These are phyloP conservation scores for Pyrenophora teres DNA, from an alignment of 2,329 filamentous ascomycete genomes.

Conservation along the genomic window DNA sequence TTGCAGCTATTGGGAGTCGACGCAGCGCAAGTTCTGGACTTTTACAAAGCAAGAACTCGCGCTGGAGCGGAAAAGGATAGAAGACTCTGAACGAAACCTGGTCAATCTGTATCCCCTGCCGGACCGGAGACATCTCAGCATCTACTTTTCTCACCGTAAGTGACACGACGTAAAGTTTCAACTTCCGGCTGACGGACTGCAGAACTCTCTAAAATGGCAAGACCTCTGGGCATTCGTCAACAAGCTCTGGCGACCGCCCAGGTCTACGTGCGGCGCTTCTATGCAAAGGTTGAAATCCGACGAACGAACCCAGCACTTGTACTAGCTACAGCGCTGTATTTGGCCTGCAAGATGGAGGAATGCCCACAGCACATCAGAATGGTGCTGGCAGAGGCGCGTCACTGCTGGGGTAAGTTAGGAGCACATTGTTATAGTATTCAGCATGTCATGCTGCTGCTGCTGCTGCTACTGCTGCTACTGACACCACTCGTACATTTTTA, in stretches of 20 bases:
- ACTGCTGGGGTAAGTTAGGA: constrained; percentile 55
- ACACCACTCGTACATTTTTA: not conserved
- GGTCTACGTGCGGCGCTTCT: constrained; percentile 93
- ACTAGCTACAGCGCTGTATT: constrained; percentile 88
- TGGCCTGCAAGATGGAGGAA: constrained; percentile 98
- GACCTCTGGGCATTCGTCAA: constrained; percentile 82
- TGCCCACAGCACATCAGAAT: constrained; percentile 94
- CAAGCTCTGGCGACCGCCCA: constrained; percentile 94
- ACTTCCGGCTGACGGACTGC: not conserved
- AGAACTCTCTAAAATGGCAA: constrained; percentile 80
- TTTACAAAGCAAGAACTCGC: constrained; percentile 82
- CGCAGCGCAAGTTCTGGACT: constrained; percentile 87
- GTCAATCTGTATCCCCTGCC: constrained; percentile 82
- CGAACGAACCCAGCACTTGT: constrained; percentile 92
- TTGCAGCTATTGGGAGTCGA: constrained; percentile 95
- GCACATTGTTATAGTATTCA: not conserved
- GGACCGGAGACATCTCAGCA: constrained; percentile 79
- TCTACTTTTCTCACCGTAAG: constrained; percentile 90
- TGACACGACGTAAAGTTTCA: constrained; percentile 4
- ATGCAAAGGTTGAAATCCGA: constrained; percentile 86
- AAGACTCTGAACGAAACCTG: constrained; percentile 74
- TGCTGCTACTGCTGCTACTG: too few species aligned
- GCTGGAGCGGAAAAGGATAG: constrained; percentile 74
- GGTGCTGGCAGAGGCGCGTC: constrained; percentile 82
- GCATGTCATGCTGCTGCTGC: too few species aligned